phyloP scores from a whole-genome alignment of 1,284 basidiomycete species.

The Anthracocystis walkeri region DNA sequence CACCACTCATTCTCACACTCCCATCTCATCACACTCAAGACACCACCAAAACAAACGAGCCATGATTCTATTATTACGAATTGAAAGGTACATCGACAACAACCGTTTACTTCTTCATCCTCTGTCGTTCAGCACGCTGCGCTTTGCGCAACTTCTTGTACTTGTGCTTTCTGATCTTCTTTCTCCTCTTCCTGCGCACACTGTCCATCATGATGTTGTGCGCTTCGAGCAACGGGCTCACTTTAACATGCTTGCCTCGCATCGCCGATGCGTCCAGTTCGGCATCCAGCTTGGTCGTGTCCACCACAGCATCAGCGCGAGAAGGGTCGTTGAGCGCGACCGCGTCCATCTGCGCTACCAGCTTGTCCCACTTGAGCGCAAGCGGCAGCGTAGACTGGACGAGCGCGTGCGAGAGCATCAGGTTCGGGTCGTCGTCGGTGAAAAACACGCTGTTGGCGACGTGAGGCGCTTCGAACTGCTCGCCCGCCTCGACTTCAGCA shows the following conservation, averaged over 20 bases:
- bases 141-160: constrained; percentile 68
- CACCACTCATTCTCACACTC: not conserved
- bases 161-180: constrained; percentile 70
- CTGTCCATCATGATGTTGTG: constrained; percentile 64
- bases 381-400: constrained; percentile 62
- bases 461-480: constrained; percentile 21
- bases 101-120: constrained; percentile 54
- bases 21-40: not conserved
- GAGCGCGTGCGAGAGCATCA: constrained; percentile 65
- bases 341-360: constrained; percentile 58
- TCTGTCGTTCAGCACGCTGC: constrained; percentile 65
- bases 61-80: constrained; percentile 12
- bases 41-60: not conserved
- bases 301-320: constrained; percentile 31
- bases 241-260: constrained; percentile 14
- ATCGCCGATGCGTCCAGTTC: constrained; percentile 16
- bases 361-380: constrained; percentile 60
- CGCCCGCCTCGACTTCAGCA: constrained; percentile 8
- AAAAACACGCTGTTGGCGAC: constrained; percentile 37
- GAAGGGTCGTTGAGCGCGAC: constrained; percentile 35
- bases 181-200: constrained; percentile 66
- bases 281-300: constrained; percentile 43
- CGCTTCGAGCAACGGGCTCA: constrained; percentile 39
- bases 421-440: constrained; percentile 60
- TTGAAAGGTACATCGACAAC: not conserved